Base-by-base conservation (phyloP, 1,284 basidiomycete species). In the Tilletiopsis washingtonensis region DNA sequence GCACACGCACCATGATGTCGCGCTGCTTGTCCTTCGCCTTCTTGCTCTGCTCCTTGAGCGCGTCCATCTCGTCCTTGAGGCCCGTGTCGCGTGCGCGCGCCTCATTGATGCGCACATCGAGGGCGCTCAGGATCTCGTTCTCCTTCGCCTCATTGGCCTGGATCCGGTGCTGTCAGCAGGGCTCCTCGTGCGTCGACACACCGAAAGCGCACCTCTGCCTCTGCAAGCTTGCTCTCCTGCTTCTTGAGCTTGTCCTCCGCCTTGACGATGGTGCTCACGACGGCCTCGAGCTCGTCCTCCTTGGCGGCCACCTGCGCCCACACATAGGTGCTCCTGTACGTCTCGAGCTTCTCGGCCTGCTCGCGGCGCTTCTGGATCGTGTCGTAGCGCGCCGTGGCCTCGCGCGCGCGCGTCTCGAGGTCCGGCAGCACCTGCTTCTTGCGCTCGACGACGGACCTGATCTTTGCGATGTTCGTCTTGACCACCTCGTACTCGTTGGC, bases 231-330 rank as follows among this genome's bases (percentile, higher is more conserved):
- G 17, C 12, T 17, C 17, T 34, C 32, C 17, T 34, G 32, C 32
- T 34, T 56, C 44, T 56, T 60, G 36, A 63, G 47, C 32, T 5
- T 36, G 11, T 34, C 17, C 32, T 34, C 32, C 12, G 12, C 32
- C 12, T 34, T 17, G 12, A 34, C 17, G 12, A 34, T 12, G 17
- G 32, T 17, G 17, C 17, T 11, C 3, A 34, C 32, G 17, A 17
- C 32, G 12, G 12, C 12, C 73, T 77, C 59, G 51, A 53, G 41
- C 45, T 64, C 57, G 39, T 77, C 74, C 67, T 87, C 57, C 67
- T 89, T 90, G 12, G 77, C 77, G 3, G 78, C 78, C 12, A 97
- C 89, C 64, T 88, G 86, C 6, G 87, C 81, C 93, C 93, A 97
- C 0, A 88, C 88, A 9, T 88, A 75, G 73, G 91, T 86, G 57